Percentiles rank a stretch among this genome's conserved stretches.
Conservation (phyloP, 2,329 filamentous ascomycete species). For the Colletotrichum tanaceti region DNA sequence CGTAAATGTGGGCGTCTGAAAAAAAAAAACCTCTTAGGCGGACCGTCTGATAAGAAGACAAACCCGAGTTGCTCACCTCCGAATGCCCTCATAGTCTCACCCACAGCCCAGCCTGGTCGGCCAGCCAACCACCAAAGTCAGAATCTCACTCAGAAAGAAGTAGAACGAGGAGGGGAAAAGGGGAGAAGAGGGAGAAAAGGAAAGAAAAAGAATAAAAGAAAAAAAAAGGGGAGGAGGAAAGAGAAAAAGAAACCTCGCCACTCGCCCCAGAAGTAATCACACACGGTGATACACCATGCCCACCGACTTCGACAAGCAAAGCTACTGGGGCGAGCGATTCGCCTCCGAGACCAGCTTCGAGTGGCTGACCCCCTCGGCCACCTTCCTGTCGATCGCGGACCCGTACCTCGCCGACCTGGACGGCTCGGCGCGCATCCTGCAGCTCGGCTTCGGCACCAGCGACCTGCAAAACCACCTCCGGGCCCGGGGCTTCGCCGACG, state of each 20-base stretch:
- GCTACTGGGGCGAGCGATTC: conserved; percentile 63
- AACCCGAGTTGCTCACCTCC: background rate
- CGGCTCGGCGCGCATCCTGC: conserved; percentile 52
- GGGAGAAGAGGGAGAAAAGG: too few relatives aligned
- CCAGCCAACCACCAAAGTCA: background rate
- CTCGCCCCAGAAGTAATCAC: background rate
- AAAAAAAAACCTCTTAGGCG: conserved; percentile 34
- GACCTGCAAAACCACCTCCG: conserved; percentile 62
- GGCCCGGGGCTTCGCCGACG: conserved; percentile 52
- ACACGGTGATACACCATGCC: too few relatives aligned
- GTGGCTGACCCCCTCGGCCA: conserved; percentile 58
- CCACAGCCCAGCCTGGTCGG: background rate
- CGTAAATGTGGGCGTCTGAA: conserved; percentile 35
- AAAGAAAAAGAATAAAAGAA: too few relatives aligned
- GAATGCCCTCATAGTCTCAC: conserved; percentile 1
- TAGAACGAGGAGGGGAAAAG: too few relatives aligned
- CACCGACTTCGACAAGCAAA: conserved; percentile 60
- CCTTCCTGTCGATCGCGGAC: conserved; percentile 55
- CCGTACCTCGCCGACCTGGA: conserved; percentile 51
- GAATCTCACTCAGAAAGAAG: background rate
- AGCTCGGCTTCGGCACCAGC: conserved; percentile 63
- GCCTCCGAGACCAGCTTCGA: conserved; percentile 58
- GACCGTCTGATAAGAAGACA: conserved; percentile 17
- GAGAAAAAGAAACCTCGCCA: too few relatives aligned
- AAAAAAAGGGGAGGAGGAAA: too few relatives aligned